Evolutionary conservation across 1,139 yeast species (phyloP).

Genomic region (Saccharomyces hybrid): DNA sequence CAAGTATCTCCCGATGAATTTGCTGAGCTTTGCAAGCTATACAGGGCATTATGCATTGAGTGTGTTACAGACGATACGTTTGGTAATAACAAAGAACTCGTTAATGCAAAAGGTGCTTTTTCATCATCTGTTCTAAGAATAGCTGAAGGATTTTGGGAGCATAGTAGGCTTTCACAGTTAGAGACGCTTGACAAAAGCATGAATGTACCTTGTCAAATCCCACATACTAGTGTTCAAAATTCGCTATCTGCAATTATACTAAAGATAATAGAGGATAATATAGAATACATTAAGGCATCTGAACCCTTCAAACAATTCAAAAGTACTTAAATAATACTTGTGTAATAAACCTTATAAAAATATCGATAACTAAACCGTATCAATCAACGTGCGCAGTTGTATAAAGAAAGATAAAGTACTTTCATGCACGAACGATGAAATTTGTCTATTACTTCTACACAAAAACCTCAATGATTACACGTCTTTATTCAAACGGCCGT

Average conservation of each 20-base stretch:
- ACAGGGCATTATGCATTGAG: slow-evolving; percentile 9
- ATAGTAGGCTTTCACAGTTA: not conserved
- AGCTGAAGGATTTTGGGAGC: not conserved
- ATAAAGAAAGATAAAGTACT: not conserved
- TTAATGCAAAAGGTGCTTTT: not conserved
- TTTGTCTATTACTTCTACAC: too few relatives aligned
- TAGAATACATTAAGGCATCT: not conserved
- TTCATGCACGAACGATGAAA: too few relatives aligned
- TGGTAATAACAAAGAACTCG: not conserved
- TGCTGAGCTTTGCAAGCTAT: slow-evolving; percentile 13
- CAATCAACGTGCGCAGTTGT: too few relatives aligned
- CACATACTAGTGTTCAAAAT: not conserved
- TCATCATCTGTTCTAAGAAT: not conserved
- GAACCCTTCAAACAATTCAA: not conserved
- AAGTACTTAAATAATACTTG: not conserved
- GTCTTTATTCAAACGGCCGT: too few relatives aligned
- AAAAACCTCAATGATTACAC: too few relatives aligned
- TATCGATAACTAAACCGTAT: too few relatives aligned
- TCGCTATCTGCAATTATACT: not conserved
- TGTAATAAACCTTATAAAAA: not conserved
- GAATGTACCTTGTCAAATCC: not conserved
- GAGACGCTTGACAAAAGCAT: not conserved
- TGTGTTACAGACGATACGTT: not conserved
- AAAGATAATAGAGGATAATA: not conserved
- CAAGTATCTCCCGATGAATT: slow-evolving; percentile 17